Base-by-base conservation (phyloP, 306 rosid species). In the Clitoria ternatea region DNA sequence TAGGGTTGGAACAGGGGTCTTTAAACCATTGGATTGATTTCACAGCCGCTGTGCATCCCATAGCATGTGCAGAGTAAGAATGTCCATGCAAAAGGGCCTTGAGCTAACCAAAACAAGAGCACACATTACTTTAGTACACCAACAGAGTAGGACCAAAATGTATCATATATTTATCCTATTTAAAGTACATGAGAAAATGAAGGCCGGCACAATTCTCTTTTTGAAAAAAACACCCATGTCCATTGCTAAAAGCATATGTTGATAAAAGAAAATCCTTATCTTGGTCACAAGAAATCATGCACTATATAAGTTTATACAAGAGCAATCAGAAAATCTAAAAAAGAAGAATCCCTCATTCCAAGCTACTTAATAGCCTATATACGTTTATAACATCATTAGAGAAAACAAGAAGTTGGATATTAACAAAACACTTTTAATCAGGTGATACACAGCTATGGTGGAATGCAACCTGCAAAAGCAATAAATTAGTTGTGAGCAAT, bases 21-120 rank as follows among this genome's bases (percentile, higher is more conserved):
- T 87, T 94, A 71, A 94, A 94, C 98, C 96, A 88, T 65, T 84
- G 81, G 74, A 90, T 90, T 70, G 98, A 82, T 76, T 90, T 88
- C 20, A 77, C 88, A 62, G 97, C 92, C 48, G 97, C 96, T 61
- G 93, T 83, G 82, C 98, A 94, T 56, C 98, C 98, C 79, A 94
- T 76, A 43, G 95, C 95, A 84, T 94, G 98, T 59, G 89, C 98
- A 42, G 97, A 14, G 73, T 90, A 94, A 48, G 97, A 94, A 78
- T 94, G 98, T 26, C 98, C 98, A 42, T 94, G 98, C 85, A 94
- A 77, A 63, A 94, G 98, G 53, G 98, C 98, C 77, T 71, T 82
- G 66, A 85, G 90, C 98, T 90, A 81, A 78, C 59, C 79, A 82
- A 44, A 79, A 75, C 39, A 75, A 69, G 67, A 60, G 67, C 27